These are phyloP conservation scores for Pichiaceae sp. DNA, from an alignment of 1,139 yeast species.

Conservation along the genomic window DNA sequence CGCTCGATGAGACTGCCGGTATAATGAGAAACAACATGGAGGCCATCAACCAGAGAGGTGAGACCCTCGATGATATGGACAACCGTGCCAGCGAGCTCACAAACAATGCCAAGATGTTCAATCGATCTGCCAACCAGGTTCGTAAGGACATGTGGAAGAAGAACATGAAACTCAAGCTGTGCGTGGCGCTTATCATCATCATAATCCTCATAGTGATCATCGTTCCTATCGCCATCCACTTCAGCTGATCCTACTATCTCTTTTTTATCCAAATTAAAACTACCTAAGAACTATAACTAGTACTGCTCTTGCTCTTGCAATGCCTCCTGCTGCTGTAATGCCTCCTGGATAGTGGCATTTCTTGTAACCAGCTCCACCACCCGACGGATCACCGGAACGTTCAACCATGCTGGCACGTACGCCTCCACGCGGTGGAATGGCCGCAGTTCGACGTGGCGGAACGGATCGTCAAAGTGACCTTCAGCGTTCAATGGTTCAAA, in stretches of 20 bases:
- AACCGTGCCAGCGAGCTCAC: conserved; percentile 93
- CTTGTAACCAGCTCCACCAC: conserved; percentile 85
- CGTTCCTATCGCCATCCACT: conserved; percentile 91
- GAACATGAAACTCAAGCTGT: conserved; percentile 93
- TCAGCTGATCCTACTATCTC: conserved; percentile 30
- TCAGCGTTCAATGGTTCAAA: conserved; percentile 63
- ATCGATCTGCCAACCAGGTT: conserved; percentile 94
- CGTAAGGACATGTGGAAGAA: conserved; percentile 99
- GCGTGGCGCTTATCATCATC: conserved; percentile 73
- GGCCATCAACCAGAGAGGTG: conserved; percentile 92
- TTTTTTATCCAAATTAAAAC: background rate
- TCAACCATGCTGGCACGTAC: conserved; percentile 92
- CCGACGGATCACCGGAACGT: conserved; percentile 80
- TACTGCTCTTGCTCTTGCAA: conserved; percentile 3
- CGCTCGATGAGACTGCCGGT: conserved; percentile 72
- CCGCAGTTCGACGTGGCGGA: conserved; percentile 77
- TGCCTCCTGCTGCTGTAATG: conserved; percentile 9
- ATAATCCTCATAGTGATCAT: conserved; percentile 81
- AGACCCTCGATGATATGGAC: conserved; percentile 85
- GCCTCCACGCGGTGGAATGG: conserved; percentile 89
- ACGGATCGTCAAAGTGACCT: conserved; percentile 84
- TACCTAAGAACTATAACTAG: background rate
- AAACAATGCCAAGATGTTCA: conserved; percentile 89
- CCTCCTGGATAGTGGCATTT: conserved; percentile 40
- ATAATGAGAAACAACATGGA: conserved; percentile 97